Evolutionary conservation across 1,139 yeast species (phyloP).

Genomic region (Geotrichum australiense): DNA sequence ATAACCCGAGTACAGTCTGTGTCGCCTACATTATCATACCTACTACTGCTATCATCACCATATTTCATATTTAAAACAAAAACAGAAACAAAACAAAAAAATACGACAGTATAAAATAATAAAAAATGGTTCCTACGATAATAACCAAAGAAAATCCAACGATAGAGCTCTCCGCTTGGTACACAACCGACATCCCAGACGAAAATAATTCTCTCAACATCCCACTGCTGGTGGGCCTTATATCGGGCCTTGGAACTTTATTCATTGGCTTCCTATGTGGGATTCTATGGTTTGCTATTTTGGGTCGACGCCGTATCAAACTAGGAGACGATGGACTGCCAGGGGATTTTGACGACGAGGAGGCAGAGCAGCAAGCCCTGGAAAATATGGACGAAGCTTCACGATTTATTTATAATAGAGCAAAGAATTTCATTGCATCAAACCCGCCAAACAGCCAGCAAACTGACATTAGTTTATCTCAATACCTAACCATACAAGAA

Average conservation of each 20-base stretch:
- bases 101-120: constrained; percentile 1
- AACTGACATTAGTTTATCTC: constrained; percentile 39
- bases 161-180: background rate
- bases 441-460: constrained; percentile 40
- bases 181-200: background rate
- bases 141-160: background rate
- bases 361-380: constrained; percentile 67
- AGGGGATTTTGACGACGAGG: constrained; percentile 57
- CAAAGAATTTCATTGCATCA: constrained; percentile 43
- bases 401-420: constrained; percentile 45
- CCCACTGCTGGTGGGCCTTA: constrained; percentile 33
- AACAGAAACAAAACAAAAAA: constrained; percentile 4
- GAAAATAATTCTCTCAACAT: constrained; percentile 21
- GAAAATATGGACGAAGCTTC: constrained; percentile 52
- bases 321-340: constrained; percentile 42
- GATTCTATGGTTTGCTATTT: constrained; percentile 32
- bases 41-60: no score
- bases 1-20: no score
- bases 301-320: constrained; percentile 31
- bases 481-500: constrained; percentile 65
- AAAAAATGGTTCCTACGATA: background rate
- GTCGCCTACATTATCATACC: no score
- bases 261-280: constrained; percentile 31
- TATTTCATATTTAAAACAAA: no score
- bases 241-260: constrained; percentile 35